Conservation (phyloP, 192 early-diverging fungal genomes). For the Entomortierella beljakovae region DNA sequence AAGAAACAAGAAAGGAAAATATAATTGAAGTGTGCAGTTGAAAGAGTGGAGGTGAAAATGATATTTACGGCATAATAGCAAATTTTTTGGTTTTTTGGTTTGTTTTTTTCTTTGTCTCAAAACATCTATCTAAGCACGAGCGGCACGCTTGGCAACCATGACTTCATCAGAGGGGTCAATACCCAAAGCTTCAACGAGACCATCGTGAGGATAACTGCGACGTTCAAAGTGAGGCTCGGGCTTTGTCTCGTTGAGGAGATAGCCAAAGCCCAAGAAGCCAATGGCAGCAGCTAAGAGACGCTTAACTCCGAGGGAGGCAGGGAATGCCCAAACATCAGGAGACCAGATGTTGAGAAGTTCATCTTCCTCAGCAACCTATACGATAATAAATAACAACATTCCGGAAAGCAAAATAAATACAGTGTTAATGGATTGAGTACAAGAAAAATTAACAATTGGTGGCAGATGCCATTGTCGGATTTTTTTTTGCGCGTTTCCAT, state of each 20-base stretch:
- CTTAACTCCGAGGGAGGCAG: constrained; percentile 63
- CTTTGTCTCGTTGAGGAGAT: constrained; percentile 62
- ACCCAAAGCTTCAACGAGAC: constrained; percentile 75
- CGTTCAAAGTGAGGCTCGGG: constrained; percentile 69
- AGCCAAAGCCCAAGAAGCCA: constrained; percentile 64
- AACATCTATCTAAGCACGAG: constrained; percentile 31
- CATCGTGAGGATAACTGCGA: constrained; percentile 74
- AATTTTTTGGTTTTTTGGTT: too few relatives aligned
- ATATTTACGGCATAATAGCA: too few relatives aligned
- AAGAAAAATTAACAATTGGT: too few relatives aligned
- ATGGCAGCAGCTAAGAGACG: constrained; percentile 64
- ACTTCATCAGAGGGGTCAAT: constrained; percentile 56
- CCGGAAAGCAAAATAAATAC: not conserved
- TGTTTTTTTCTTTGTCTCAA: too few relatives aligned
- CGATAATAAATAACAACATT: not conserved
- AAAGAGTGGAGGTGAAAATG: too few relatives aligned
- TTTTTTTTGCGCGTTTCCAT: too few relatives aligned
- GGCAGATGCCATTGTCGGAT: too few relatives aligned
- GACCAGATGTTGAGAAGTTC: constrained; percentile 77
- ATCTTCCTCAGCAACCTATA: constrained; percentile 77
- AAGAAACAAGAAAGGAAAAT: too few relatives aligned
- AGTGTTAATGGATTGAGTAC: not conserved
- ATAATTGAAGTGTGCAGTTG: too few relatives aligned
- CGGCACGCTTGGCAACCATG: constrained; percentile 53
- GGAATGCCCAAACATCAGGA: constrained; percentile 74